Evolutionary conservation across 2,329 filamentous ascomycete genomes (phyloP).

Genomic region (Arthrobotrys entomopaga): DNA sequence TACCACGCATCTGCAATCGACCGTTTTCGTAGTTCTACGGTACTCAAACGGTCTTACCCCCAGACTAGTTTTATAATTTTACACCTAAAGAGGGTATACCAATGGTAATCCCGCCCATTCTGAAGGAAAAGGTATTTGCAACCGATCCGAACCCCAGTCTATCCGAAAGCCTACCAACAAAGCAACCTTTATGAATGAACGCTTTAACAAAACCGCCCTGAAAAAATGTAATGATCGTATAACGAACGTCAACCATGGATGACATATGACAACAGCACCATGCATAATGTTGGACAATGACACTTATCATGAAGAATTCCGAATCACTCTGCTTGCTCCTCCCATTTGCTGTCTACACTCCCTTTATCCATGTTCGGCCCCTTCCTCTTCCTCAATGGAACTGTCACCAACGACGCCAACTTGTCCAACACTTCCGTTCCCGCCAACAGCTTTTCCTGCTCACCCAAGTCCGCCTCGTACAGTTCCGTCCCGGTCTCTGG

Average conservation of each 20-base stretch:
- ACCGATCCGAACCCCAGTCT: no score
- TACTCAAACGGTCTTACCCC: no score
- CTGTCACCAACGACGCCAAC: constrained; percentile 20
- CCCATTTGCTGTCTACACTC: constrained; percentile 44
- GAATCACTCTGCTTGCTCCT: constrained; percentile 17
- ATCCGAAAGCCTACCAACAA: no score
- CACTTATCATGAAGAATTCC: background rate
- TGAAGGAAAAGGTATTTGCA: no score
- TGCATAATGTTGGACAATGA: background rate
- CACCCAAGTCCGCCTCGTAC: constrained; percentile 33
- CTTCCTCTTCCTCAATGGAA: constrained; percentile 35
- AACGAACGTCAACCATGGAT: constrained; percentile 1
- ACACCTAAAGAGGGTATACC: no score
- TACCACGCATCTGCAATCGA: constrained; percentile 32
- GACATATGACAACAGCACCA: background rate
- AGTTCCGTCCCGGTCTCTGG: constrained; percentile 41
- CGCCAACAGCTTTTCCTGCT: constrained; percentile 39
- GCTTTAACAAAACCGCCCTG: no score
- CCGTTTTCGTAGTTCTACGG: constrained; percentile 38
- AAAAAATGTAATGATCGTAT: no score
- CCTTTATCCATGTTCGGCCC: constrained; percentile 42
- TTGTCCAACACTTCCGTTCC: constrained; percentile 47
- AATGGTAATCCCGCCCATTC: no score
- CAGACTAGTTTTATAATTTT: no score
- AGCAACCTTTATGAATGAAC: no score